Conservation (phyloP, 805 yeast genomes). For the Saccharomycopsis sp. region DNA sequence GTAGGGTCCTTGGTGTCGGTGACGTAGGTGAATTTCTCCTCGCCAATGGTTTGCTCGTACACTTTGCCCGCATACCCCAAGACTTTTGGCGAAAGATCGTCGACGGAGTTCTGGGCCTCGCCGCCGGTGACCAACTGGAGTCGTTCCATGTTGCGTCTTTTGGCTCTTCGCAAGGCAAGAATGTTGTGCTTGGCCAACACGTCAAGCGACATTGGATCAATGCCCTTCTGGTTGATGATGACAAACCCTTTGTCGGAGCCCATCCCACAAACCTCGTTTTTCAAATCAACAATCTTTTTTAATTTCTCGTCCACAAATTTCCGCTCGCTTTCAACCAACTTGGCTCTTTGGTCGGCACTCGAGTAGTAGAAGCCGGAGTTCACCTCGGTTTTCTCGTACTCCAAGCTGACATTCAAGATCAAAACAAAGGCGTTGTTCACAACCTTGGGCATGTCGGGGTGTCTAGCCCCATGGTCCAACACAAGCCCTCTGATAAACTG, state of each 20-base stretch:
- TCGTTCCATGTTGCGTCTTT: conserved; percentile 98
- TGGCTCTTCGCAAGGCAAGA: conserved; percentile 93
- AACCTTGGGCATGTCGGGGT: conserved; percentile 95
- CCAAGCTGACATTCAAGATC: conserved; percentile 87
- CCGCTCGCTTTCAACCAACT: conserved; percentile 87
- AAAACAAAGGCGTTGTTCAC: conserved; percentile 77
- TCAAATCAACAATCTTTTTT: conserved; percentile 82
- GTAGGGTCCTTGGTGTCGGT: conserved; percentile 86
- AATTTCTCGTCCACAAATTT: conserved; percentile 90
- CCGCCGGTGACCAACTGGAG: conserved; percentile 95
- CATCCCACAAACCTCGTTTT: conserved; percentile 81
- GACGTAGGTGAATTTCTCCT: conserved; percentile 93
- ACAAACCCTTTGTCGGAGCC: conserved; percentile 74
- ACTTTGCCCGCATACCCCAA: conserved; percentile 87
- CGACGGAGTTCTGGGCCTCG: conserved; percentile 95
- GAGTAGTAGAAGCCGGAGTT: conserved; percentile 94
- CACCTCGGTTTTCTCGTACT: conserved; percentile 96
- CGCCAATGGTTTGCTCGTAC: conserved; percentile 89
- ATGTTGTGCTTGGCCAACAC: conserved; percentile 88
- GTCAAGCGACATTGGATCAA: conserved; percentile 96
- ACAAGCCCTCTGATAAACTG: conserved; percentile 81
- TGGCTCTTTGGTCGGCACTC: conserved; percentile 91
- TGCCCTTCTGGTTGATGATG: conserved; percentile 95
- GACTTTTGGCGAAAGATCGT: conserved; percentile 70
- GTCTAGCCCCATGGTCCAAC: conserved; percentile 96